phyloP scores from a whole-genome alignment of 2,329 filamentous ascomycete genomes.

The Ophiostoma tasmaniense region DNA sequence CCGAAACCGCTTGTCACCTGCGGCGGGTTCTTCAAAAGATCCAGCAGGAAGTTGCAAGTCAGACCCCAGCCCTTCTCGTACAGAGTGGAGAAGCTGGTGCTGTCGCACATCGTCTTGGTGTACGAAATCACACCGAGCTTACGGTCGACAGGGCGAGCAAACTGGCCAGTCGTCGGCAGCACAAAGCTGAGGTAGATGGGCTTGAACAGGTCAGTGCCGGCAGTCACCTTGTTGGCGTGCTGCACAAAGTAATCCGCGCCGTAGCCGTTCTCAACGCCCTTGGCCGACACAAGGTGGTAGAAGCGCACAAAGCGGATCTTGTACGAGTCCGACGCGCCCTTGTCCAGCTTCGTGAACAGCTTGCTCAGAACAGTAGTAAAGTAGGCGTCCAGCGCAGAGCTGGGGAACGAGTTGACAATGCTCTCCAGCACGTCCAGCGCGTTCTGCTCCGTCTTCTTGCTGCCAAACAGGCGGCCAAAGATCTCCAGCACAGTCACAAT shows the following conservation, averaged over 20 bases:
- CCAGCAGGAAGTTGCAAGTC: conserved; percentile 81
- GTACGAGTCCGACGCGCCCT: conserved; percentile 64
- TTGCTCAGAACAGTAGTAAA: conserved; percentile 73
- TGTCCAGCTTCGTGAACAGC: conserved; percentile 68
- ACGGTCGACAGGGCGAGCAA: conserved; percentile 78
- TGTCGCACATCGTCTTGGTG: conserved; percentile 84
- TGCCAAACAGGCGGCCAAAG: conserved; percentile 79
- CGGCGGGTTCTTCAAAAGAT: conserved; percentile 82
- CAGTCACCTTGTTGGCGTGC: conserved; percentile 73
- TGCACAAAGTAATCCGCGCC: conserved; percentile 88
- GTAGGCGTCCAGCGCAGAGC: conserved; percentile 67
- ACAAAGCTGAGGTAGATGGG: conserved; percentile 82
- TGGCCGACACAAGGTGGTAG: conserved; percentile 83
- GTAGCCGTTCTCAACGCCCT: conserved; percentile 63
- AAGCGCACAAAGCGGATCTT: conserved; percentile 84
- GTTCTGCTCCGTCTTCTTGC: conserved; percentile 75
- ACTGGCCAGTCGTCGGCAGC: conserved; percentile 78
- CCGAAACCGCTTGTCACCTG: conserved; percentile 53
- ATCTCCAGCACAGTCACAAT: conserved; percentile 85
- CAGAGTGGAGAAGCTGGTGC: conserved; percentile 68
- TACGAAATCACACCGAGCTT: conserved; percentile 91
- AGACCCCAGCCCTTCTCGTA: conserved; percentile 87
- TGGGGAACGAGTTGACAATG: conserved; percentile 63
- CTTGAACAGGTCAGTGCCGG: conserved; percentile 58
- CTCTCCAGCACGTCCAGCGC: conserved; percentile 87